Conservation (phyloP, 441 rosid genomes). For the Eruca vesicaria region DNA sequence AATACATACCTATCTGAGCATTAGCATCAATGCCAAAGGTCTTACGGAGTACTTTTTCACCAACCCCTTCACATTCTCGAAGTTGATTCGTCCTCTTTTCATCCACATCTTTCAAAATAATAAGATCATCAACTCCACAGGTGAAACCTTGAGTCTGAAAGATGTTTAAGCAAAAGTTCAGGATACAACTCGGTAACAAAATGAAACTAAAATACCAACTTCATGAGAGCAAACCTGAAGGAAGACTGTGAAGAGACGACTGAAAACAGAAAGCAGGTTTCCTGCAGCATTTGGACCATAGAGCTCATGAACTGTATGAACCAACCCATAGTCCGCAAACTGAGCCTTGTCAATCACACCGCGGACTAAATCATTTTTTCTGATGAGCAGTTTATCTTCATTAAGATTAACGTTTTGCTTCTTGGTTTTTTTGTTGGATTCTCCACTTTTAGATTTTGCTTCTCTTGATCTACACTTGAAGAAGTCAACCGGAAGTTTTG, state of each 20-base stretch:
- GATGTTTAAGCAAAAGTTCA: constrained; percentile 34
- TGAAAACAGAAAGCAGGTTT: constrained; percentile 76
- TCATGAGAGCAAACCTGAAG: constrained; percentile 68
- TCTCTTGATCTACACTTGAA: constrained; percentile 54
- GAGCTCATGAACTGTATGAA: constrained; percentile 95
- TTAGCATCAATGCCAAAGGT: constrained; percentile 61
- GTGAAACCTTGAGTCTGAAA: constrained; percentile 97
- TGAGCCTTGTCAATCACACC: constrained; percentile 99
- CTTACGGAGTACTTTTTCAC: constrained; percentile 73
- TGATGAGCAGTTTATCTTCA: constrained; percentile 74
- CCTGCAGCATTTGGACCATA: constrained; percentile 96
- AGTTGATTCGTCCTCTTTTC: constrained; percentile 73
- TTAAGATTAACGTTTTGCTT: constrained; percentile 41
- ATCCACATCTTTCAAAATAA: constrained; percentile 69
- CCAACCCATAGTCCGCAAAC: constrained; percentile 95
- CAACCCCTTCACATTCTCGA: constrained; percentile 67
- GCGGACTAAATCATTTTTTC: constrained; percentile 68
- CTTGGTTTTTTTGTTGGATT: constrained; percentile 16
- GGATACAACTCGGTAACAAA: constrained; percentile 27
- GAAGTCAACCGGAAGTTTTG: constrained; percentile 76
- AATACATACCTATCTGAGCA: constrained; percentile 50
- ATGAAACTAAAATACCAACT: constrained; percentile 6
- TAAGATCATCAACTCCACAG: constrained; percentile 98
- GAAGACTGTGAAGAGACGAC: constrained; percentile 88
- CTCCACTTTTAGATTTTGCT: constrained; percentile 22